A percentile compares a stretch with the other conserved stretches of the same genome.
phyloP scores from a whole-genome alignment of 2,329 filamentous ascomycete genomes.

The Fusarium liriodendri region DNA sequence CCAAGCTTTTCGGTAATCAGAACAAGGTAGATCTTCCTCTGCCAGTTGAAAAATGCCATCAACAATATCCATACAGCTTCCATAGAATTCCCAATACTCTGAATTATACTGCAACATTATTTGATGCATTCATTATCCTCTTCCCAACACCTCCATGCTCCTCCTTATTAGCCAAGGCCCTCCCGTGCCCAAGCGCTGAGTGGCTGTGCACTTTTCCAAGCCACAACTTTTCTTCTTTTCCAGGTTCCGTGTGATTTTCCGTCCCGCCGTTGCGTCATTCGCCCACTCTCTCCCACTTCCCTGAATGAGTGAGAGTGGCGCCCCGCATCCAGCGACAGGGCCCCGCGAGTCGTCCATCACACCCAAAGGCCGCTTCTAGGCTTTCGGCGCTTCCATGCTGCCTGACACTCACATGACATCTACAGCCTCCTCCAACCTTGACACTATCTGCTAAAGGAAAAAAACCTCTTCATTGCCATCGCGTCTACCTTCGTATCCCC shows the following conservation, averaged over 20 bases:
- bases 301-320: slow-evolving; percentile 8
- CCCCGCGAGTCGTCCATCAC: background rate
- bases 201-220: slow-evolving; percentile 23
- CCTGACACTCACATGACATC: slow-evolving; percentile 42
- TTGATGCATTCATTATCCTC: background rate
- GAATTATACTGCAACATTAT: background rate
- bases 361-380: slow-evolving; percentile 21
- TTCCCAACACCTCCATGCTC: background rate
- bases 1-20: background rate
- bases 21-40: background rate
- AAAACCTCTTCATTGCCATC: background rate
- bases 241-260: slow-evolving; percentile 20
- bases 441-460: background rate
- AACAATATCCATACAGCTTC: background rate
- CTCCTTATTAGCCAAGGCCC: background rate
- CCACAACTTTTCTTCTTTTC: background rate
- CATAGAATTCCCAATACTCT: background rate
- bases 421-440: background rate
- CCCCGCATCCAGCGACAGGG: slow-evolving; percentile 31
- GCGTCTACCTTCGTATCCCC: background rate
- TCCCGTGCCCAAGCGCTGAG: background rate
- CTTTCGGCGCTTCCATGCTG: slow-evolving; percentile 33
- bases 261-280: slow-evolving; percentile 35
- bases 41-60: background rate
- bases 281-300: slow-evolving; percentile 24